Base-by-base conservation (phyloP, 768 basidiomycete species). In the Tylopilus vinaceipallidus region DNA sequence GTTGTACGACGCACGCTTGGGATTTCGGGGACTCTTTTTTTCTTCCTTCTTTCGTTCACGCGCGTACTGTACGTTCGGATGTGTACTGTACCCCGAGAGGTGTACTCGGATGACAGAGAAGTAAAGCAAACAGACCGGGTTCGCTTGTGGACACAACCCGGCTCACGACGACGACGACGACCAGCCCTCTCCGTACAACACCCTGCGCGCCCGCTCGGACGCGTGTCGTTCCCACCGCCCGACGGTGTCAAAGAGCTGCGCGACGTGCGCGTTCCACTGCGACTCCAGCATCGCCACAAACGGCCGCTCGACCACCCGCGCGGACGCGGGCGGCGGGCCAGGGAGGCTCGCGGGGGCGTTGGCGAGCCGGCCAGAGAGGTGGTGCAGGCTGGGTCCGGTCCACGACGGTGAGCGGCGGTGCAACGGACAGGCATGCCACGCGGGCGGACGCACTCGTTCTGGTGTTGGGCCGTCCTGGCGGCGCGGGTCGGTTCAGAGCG, bases 181-280 rank as follows among this genome's bases (percentile, higher is more conserved):
- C 7, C 34, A 42, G 13, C 16, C 32, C n/a, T 53, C 56, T 17
- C 79, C 77, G 58, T 80, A 79, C 43, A 83, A 40, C 49, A 74
- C 42, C 37, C 60, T 73, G 56, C 62, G 62, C 20, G 78, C 76
- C 80, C 79, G 79, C 6, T 71, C 74, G 38, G 69, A 67, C 26
- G 71, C 73, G 6, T 69, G 71, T 29, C 61, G 70, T 48, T 83
- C 82, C 72, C 75, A 76, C 29, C 66, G 65, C 22, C 72, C 65
- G 47, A 76, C 68, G 12, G 75, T 73, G 19, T 64, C 55, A 49
- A 78, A 79, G 20, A 79, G 51, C 33, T 59, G 60, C 6, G 73
- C 80, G 17, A 85, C 57, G 52, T 85, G 76, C 13, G 73, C 65
- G 57, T 86, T 86, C 84, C 84, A 86, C 42, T 64, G 71, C 14